A percentile compares a stretch with the other conserved stretches of the same genome.
Conservation (phyloP, 208 protist species). For the Herpetomonas muscarum region DNA sequence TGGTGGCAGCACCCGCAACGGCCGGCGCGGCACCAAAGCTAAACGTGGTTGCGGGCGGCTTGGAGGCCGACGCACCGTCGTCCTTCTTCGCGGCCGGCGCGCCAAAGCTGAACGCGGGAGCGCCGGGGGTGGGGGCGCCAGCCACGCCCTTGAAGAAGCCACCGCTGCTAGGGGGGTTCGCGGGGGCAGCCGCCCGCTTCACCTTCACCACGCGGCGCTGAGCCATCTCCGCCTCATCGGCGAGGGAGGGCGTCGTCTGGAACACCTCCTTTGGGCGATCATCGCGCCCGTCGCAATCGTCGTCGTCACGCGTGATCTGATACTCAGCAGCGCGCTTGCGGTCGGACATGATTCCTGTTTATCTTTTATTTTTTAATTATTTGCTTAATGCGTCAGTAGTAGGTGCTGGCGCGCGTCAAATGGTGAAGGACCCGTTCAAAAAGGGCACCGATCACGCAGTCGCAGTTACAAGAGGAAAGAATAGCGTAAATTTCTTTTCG, state of each 20-base stretch:
- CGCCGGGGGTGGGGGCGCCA: constrained; percentile 6
- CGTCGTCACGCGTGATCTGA: constrained; percentile 29
- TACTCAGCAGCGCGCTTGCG: constrained; percentile 31
- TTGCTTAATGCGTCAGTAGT: too few species aligned
- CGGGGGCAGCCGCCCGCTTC: constrained; percentile 14
- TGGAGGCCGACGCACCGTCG: background rate
- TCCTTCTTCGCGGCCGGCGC: background rate
- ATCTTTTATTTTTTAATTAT: constrained; percentile 3
- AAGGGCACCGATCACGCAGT: too few species aligned
- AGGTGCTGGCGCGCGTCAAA: too few species aligned
- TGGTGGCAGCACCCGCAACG: too few species aligned
- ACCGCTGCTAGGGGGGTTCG: constrained; percentile 5
- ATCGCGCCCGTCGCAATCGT: constrained; percentile 21
- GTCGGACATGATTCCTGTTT: constrained; percentile 15
- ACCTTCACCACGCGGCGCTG: constrained; percentile 65
- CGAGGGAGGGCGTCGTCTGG: constrained; percentile 46
- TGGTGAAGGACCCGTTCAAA: too few species aligned
- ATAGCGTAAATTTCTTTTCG: too few species aligned
- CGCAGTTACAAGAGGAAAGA: too few species aligned
- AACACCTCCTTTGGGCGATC: constrained; percentile 29
- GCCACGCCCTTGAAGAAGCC: constrained; percentile 43
- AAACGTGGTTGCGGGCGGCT: background rate
- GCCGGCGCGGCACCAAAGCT: too few species aligned
- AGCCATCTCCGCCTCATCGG: constrained; percentile 50
- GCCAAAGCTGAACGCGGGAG: constrained; percentile 23